Conservation (phyloP, 169 alveolate genomes). For the Cryptosporidium parvum region DNA sequence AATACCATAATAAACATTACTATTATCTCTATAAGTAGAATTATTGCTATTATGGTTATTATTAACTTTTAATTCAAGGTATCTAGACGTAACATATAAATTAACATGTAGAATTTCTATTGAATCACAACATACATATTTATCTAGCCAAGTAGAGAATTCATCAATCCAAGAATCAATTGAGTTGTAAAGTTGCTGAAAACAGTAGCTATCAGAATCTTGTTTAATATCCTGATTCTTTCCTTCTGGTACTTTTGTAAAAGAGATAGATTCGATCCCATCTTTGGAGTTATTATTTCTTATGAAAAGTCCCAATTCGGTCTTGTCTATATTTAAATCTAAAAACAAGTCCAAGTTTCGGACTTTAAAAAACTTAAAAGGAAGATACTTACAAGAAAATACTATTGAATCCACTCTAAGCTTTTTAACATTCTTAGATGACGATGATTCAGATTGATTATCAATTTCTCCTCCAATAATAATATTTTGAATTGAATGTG, state of each 20-base stretch:
- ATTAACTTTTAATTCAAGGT: conserved; percentile 31
- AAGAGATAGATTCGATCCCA: neutral
- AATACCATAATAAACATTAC: neutral
- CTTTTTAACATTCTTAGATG: conserved; percentile 1
- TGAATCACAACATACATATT: conserved; percentile 42
- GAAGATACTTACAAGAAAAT: conserved; percentile 48
- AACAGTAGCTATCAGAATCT: neutral
- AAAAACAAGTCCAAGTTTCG: conserved; percentile 57
- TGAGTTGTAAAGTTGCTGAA: conserved; percentile 12
- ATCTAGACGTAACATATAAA: conserved; percentile 46
- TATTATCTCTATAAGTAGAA: neutral
- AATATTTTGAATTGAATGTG: conserved; percentile 59
- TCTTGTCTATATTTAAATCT: conserved; percentile 60
- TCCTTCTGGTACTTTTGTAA: neutral
- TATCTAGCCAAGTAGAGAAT: conserved; percentile 52
- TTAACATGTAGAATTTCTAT: conserved; percentile 32
- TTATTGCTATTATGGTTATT: neutral
- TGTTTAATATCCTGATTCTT: neutral
- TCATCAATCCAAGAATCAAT: conserved; percentile 51
- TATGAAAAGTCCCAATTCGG: conserved; percentile 40
- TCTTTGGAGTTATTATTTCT: neutral
- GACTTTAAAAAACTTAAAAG: conserved; percentile 53
- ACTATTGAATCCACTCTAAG: conserved; percentile 62
- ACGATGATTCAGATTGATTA: neutral
- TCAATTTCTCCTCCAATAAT: conserved; percentile 47